A percentile compares a stretch with the other conserved stretches of the same genome.
Evolutionary conservation across 1,139 yeast species (phyloP).

Genomic region (Yamadazyma triangularis): DNA sequence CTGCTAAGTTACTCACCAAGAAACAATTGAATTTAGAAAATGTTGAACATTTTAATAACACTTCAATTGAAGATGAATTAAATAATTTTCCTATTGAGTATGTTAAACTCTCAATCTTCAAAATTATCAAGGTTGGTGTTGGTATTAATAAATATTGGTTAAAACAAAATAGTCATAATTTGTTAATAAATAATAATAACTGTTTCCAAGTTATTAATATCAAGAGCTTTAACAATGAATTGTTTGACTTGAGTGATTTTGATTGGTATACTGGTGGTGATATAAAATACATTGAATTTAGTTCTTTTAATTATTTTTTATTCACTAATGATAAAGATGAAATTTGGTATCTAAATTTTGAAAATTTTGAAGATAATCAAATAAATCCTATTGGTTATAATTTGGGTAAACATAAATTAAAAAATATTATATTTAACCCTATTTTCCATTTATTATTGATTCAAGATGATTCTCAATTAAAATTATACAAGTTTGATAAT

Average conservation of each 20-base stretch:
- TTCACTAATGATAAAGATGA: constrained; percentile 26
- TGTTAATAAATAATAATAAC: constrained; percentile 26
- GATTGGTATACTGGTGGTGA: constrained; percentile 27
- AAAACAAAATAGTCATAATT: constrained; percentile 35
- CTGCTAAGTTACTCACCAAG: constrained; percentile 30
- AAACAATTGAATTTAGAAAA: constrained; percentile 32
- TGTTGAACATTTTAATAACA: constrained; percentile 33
- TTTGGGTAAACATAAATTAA: constrained; percentile 8
- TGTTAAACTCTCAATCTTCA: constrained; percentile 27
- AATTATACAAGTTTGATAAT: constrained; percentile 5
- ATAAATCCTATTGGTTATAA: constrained; percentile 13
- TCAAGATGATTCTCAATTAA: constrained; percentile 2
- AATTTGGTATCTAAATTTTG: constrained; percentile 22
- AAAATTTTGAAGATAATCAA: constrained; percentile 12
- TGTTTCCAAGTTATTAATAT: constrained; percentile 34
- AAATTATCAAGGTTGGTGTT: constrained; percentile 32
- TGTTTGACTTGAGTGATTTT: constrained; percentile 23
- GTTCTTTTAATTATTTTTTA: constrained; percentile 14
- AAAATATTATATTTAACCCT: constrained; percentile 23
- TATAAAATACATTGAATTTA: constrained; percentile 8
- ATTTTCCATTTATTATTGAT: constrained; percentile 19
- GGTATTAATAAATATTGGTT: constrained; percentile 34
- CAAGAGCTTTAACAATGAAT: constrained; percentile 26
- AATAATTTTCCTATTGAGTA: constrained; percentile 23
- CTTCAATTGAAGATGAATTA: constrained; percentile 26